Base-by-base conservation (phyloP, 352 stramenopile species). In the Globisporangium orthogonon region DNA sequence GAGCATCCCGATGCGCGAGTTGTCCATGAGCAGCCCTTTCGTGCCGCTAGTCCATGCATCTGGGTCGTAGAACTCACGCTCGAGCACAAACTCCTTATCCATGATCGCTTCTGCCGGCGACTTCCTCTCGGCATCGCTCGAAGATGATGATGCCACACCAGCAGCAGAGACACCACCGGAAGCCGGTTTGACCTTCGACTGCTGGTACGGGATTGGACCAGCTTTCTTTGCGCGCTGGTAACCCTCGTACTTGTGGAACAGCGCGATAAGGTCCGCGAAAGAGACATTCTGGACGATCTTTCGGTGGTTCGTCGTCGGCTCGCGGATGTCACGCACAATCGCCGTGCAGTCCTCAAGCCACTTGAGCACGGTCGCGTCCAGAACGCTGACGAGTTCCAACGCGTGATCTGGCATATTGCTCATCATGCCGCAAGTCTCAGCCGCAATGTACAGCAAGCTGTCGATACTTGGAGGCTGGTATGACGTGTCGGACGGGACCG, bases 381-480 rank as follows among this genome's bases (percentile, higher is more conserved):
- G 56, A 7, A 92, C 78, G 18, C 68, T 61, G 3, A 86, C 72
- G 6, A 90, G 63, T n/a, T 86, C 79, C 5, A 66, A 62, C 7
- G 70, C 71, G 52, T 89, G 74, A 28, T 79, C 67, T 0, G 81
- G 79, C 72, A 91, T 91, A 46, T 71, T 79, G 4, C 63, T 48
- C 69, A 91, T 88, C 77, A 94, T 91, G 4, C 74, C 66, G 40
- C 79, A 72, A 1, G 88, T 69, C 52, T 83, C 77, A 15, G 82
- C 67, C 7, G 81, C 70, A 13, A 91, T 80, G 53, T 85, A 83
- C 2, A 94, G 64, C 55, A 94, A 63, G 57, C 71, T 88, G 51
- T 94, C 81, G 52, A 91, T 82, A 48, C 74, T 91, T 6, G 79
- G 77, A 3, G 78, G 82, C 56, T 89, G 78, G 40, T 87, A 91